Evolutionary conservation across 495 filamentous ascomycete species (phyloP), one percentile per base, ranked within the genome.

Genomic region (Cenococcum geophilum): DNA sequence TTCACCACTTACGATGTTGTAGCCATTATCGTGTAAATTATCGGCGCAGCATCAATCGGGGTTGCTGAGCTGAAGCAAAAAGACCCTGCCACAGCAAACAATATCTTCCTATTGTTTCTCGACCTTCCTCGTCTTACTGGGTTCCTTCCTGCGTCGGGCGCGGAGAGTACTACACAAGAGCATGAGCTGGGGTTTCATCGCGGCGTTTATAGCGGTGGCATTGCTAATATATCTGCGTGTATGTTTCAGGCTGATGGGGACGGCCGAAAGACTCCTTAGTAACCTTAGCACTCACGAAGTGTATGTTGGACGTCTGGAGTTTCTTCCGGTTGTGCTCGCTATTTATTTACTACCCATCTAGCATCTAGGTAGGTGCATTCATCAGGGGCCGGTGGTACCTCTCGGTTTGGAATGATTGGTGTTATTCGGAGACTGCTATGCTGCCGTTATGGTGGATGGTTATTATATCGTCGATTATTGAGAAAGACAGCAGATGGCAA

Each of bases 201-300:
- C 65, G 35, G 73, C 72, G 20, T 73, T 82, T 34, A 61, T 72
- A 3, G 53, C 70, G 5, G 74, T 77, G 14, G 77, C 76, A 2
- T 25, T 82, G 25, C 68, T 82, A 61, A 68, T 84, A 1, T 82
- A 79, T 68, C 55, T 83, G 60, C 65, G 82, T 21, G 83, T 79
- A 2, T 70, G 70, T 27, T 83, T 83, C 58, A 72, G 81, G 61
- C 69, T 84, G 45, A 79, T 79, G 6, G 81, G 83, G 71, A 82
- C 79, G 1, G 74, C 77, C 0, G 66, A 82, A 66, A 80, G 82
- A 0, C 64, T 83, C 0, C 67, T 67, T 43, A 72, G 75, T n/a
- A 69, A 73, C 32, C 62, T 82, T 54, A 72, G 69, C 36, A 73
- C 73, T 0, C 72, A 77, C 63, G 80, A 82, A 67, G 73, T 74